A percentile compares a stretch with the other conserved stretches of the same genome.
These are phyloP conservation scores for Eleusine coracana DNA, from an alignment of 176 grass and related monocot species.

Conservation along the genomic window DNA sequence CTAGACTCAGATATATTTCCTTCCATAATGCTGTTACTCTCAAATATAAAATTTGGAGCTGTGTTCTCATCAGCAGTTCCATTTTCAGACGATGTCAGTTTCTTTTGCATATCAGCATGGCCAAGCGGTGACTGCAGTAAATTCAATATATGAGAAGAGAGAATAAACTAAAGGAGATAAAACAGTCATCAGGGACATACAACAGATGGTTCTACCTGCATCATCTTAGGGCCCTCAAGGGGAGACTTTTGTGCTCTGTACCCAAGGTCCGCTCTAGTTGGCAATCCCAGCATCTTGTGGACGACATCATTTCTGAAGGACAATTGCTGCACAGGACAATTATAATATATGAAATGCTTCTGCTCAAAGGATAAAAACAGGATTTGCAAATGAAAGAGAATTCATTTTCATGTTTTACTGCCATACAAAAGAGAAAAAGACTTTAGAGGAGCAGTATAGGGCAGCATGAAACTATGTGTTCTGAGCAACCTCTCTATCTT, in stretches of 20 bases:
- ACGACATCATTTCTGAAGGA: slow-evolving; percentile 63
- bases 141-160: slow-evolving; percentile 14
- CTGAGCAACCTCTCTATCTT: slow-evolving; percentile 9
- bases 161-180: background rate
- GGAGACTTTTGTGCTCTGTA: slow-evolving; percentile 24
- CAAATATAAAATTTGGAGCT: slow-evolving; percentile 32
- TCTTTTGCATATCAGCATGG: slow-evolving; percentile 18
- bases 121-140: slow-evolving; percentile 20
- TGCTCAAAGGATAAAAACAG: too few species aligned
- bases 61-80: slow-evolving; percentile 18
- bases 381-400: too few species aligned
- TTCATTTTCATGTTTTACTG: background rate
- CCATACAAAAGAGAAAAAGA: background rate
- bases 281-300: slow-evolving; percentile 59
- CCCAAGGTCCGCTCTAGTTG: slow-evolving; percentile 36
- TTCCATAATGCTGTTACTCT: slow-evolving; percentile 22
- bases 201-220: slow-evolving; percentile 34
- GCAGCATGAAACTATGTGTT: background rate
- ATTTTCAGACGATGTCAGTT: slow-evolving; percentile 49
- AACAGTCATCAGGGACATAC: background rate
- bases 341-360: too few species aligned
- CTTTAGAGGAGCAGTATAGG: background rate
- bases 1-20: slow-evolving; percentile 37
- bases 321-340: slow-evolving; percentile 64
- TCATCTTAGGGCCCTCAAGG: slow-evolving; percentile 32